Percentiles rank a stretch among this genome's conserved stretches.
phyloP scores from a whole-genome alignment of 2,329 filamentous ascomycete species.

The Madurella mycetomatis region DNA sequence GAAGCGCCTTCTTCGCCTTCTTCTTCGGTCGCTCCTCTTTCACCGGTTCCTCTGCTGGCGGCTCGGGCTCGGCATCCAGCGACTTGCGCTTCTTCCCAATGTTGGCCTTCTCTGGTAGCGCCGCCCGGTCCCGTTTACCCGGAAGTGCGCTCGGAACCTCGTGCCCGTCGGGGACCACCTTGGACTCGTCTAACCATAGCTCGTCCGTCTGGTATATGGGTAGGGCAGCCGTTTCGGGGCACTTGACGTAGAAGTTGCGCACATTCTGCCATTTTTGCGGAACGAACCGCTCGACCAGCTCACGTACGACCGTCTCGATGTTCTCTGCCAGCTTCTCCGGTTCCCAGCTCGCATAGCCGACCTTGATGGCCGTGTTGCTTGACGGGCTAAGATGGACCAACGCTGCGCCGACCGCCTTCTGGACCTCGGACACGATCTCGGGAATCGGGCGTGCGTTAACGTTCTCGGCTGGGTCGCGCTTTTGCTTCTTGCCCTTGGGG shows the following conservation, averaged over 20 bases:
- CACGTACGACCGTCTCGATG: slow-evolving; percentile 64
- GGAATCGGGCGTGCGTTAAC: slow-evolving; percentile 51
- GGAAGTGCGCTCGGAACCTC: slow-evolving; percentile 44
- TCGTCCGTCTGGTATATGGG: slow-evolving; percentile 94
- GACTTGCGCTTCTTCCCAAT: slow-evolving; percentile 63
- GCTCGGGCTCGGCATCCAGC: slow-evolving; percentile 28
- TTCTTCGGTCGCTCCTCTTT: slow-evolving; percentile 35
- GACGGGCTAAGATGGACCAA: slow-evolving; percentile 68
- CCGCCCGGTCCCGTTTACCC: slow-evolving; percentile 26
- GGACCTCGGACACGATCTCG: slow-evolving; percentile 74
- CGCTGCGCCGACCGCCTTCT: slow-evolving; percentile 70
- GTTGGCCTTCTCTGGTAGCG: slow-evolving; percentile 48
- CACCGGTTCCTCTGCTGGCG: slow-evolving; percentile 22
- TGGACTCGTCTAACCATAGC: slow-evolving; percentile 78
- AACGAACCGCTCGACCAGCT: slow-evolving; percentile 72
- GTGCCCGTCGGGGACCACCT: slow-evolving; percentile 58
- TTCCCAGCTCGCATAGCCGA: slow-evolving; percentile 71
- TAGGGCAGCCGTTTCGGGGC: slow-evolving; percentile 77
- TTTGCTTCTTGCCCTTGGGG: slow-evolving; percentile 48
- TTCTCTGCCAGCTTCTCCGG: slow-evolving; percentile 77
- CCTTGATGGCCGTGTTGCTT: slow-evolving; percentile 73
- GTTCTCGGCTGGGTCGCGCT: slow-evolving; percentile 29
- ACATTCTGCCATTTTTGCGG: slow-evolving; percentile 86
- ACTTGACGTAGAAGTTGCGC: slow-evolving; percentile 83
- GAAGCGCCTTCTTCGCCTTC: slow-evolving; percentile 42